These are phyloP conservation scores for Aegilops longissima DNA, from an alignment of 176 grass and related monocot species.

Conservation along the genomic window DNA sequence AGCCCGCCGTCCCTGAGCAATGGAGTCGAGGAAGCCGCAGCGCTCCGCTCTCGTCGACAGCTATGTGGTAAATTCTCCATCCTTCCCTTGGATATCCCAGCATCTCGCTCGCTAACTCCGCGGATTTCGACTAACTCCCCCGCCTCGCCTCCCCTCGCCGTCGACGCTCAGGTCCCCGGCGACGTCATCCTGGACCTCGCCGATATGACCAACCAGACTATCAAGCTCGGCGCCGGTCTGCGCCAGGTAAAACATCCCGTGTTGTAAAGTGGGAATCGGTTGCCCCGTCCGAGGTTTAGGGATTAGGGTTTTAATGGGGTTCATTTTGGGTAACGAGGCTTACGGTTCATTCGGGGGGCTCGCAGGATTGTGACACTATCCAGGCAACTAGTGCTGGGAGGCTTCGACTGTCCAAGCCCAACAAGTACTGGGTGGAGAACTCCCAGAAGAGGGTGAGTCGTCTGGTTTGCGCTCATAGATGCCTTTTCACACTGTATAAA, in stretches of 20 bases:
- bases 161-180: constrained; percentile 61
- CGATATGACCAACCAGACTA: constrained; percentile 74
- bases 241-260: constrained; percentile 55
- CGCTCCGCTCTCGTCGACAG: constrained; percentile 30
- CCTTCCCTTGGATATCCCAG: background rate
- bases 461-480: background rate
- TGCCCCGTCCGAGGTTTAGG: background rate
- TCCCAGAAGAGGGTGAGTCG: constrained; percentile 82
- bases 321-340: constrained; percentile 10
- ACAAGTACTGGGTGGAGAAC: constrained; percentile 94
- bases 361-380: constrained; percentile 75
- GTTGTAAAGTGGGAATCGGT: background rate
- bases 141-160: constrained; percentile 12
- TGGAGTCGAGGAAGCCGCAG: constrained; percentile 35
- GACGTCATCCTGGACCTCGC: constrained; percentile 79
- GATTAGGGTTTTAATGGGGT: constrained; percentile 32
- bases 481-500: background rate
- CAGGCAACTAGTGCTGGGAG: constrained; percentile 67
- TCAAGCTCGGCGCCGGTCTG: constrained; percentile 76
- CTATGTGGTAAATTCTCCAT: constrained; percentile 34
- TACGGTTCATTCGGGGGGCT: background rate
- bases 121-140: background rate
- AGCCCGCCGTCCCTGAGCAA: background rate
- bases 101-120: background rate
- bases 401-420: constrained; percentile 78